Evolutionary conservation across 2,329 filamentous ascomycete species (phyloP).

Genomic region (Botrytis byssoidea): DNA sequence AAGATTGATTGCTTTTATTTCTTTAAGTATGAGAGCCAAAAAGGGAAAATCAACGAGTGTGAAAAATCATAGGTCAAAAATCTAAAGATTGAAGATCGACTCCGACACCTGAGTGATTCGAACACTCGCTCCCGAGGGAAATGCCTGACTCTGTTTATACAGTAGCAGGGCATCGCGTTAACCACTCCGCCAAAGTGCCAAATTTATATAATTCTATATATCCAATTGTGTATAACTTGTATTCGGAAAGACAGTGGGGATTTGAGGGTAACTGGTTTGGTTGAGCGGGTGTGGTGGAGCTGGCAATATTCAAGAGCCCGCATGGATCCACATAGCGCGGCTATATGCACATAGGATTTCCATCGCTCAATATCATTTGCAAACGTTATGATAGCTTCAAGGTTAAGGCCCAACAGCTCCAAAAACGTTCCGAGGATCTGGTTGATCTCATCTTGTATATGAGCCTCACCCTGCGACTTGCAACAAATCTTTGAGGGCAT

Average conservation of each 20-base stretch:
- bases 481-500: constrained; percentile 6
- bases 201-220: rapidly evolving
- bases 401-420: not conserved
- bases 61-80: not conserved
- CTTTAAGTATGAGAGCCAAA: not conserved
- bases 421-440: not conserved
- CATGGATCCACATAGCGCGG: constrained; percentile 12
- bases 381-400: not conserved
- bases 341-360: constrained; percentile 1
- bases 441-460: not conserved
- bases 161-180: constrained; percentile 22
- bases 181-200: constrained; percentile 18
- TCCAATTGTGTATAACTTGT: not conserved
- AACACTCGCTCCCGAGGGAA: constrained; percentile 22
- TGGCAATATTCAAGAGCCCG: not conserved
- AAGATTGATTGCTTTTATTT: too few species aligned
- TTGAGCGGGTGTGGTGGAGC: constrained; percentile 1
- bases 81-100: rapidly evolving
- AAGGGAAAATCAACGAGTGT: not conserved
- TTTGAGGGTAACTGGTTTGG: not conserved
- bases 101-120: constrained; percentile 20
- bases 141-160: not conserved
- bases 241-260: not conserved
- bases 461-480: constrained; percentile 7
- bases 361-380: not conserved